phyloP scores from a whole-genome alignment of 352 stramenopile species.

The Pythium biforme region DNA sequence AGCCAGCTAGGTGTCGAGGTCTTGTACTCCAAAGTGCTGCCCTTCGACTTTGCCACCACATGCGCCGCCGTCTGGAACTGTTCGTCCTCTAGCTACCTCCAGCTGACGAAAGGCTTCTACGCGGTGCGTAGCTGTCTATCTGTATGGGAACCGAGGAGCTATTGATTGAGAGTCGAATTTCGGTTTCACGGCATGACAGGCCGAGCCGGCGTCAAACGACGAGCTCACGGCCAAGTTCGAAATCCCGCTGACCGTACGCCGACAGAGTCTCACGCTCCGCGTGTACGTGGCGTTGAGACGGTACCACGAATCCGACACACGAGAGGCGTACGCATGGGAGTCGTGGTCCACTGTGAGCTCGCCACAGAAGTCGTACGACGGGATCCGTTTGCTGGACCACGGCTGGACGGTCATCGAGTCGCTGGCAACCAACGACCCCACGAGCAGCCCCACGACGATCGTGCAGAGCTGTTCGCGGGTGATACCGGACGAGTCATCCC shows the following conservation, averaged over 20 bases:
- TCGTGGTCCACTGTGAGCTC: background rate
- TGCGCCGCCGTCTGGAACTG: conserved; percentile 12
- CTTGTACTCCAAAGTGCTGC: background rate
- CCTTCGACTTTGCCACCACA: conserved; percentile 4
- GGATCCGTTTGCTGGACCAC: conserved; percentile 2
- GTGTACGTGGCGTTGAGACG: background rate
- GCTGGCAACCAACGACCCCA: background rate
- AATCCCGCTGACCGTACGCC: background rate
- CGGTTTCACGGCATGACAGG: too few species aligned
- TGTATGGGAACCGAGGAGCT: too few species aligned
- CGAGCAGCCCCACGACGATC: background rate
- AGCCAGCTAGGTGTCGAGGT: background rate
- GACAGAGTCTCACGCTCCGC: background rate
- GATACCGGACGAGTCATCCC: background rate
- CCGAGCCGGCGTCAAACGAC: background rate
- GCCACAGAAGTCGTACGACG: background rate
- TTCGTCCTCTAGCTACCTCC: conserved; percentile 1
- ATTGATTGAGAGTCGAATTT: too few species aligned
- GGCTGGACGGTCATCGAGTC: conserved; percentile 5
- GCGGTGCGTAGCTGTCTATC: background rate
- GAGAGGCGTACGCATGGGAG: conserved; percentile 13
- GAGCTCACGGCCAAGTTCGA: background rate
- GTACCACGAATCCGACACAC: background rate
- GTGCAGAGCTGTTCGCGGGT: conserved; percentile 5
- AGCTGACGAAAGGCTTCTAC: conserved; percentile 7